phyloP scores from a whole-genome alignment of 805 yeast species.

The Pichia scutulata region DNA sequence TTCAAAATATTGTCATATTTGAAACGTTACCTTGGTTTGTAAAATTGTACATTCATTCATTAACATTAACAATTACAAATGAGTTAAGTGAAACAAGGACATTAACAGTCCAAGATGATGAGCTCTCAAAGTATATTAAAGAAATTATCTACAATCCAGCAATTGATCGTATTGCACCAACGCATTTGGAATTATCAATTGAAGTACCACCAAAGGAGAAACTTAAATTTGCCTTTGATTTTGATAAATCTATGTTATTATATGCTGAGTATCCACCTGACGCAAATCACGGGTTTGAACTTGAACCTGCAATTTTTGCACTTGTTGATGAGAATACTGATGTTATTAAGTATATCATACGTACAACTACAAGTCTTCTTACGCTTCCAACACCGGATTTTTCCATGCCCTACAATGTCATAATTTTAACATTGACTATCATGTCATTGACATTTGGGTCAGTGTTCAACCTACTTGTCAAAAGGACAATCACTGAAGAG shows the following conservation, averaged over 20 bases:
- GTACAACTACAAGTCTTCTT: constrained; percentile 82
- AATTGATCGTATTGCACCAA: constrained; percentile 69
- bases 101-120: constrained; percentile 19
- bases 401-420: constrained; percentile 97
- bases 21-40: constrained; percentile 93
- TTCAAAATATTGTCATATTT: constrained; percentile 51
- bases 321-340: constrained; percentile 30
- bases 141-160: constrained; percentile 67
- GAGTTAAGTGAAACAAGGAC: constrained; percentile 9
- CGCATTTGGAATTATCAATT: constrained; percentile 68
- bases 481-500: constrained; percentile 67
- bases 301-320: constrained; percentile 81
- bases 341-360: constrained; percentile 37
- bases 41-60: constrained; percentile 70
- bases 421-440: constrained; percentile 85
- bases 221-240: constrained; percentile 59
- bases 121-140: constrained; percentile 34
- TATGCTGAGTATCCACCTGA: constrained; percentile 98
- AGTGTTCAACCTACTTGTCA: constrained; percentile 67
- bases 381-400: constrained; percentile 95
- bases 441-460: constrained; percentile 91
- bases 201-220: constrained; percentile 57
- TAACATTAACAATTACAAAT: constrained; percentile 32
- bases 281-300: constrained; percentile 95
- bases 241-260: constrained; percentile 79